Evolutionary conservation across 202 grass and related monocot species (phyloP).

Genomic region (Zizania palustris): DNA sequence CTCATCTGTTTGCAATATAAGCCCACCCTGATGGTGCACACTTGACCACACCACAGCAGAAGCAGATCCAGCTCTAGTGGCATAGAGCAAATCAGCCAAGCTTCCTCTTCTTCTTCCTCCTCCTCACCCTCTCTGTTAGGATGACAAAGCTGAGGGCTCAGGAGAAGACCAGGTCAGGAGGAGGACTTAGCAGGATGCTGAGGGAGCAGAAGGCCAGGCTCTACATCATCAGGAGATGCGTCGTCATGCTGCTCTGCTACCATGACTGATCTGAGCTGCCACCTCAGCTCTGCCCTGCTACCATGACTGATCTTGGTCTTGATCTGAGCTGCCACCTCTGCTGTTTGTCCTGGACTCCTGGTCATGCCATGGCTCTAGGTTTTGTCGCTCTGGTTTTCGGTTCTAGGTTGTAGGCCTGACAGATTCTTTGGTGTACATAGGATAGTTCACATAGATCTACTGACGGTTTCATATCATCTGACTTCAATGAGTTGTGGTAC

Average conservation of each 20-base stretch:
- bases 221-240: conserved; percentile 57
- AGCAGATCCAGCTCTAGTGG: conserved; percentile 40
- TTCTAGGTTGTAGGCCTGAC: conserved; percentile 36
- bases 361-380: background rate
- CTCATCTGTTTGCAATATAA: too few species aligned
- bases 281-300: too few species aligned
- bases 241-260: conserved; percentile 59
- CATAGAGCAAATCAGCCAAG: background rate
- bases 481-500: conserved; percentile 5
- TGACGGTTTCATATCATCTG: conserved; percentile 15
- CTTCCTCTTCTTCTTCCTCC: background rate
- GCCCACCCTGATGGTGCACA: background rate
- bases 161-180: conserved; percentile 40
- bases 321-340: background rate
- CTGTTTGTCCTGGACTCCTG: background rate
- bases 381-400: background rate
- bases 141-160: conserved; percentile 45
- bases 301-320: too few species aligned
- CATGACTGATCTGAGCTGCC: conserved; percentile 47
- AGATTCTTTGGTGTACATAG: conserved; percentile 49
- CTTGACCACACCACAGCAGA: conserved; percentile 36
- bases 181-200: conserved; percentile 46
- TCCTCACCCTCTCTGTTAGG: background rate
- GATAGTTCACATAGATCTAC: conserved; percentile 26
- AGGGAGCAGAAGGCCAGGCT: conserved; percentile 58